Evolutionary conservation across 805 yeast genomes (phyloP), one percentile per base, ranked within the genome.

Genomic region (Metschnikowia vanudenii): DNA sequence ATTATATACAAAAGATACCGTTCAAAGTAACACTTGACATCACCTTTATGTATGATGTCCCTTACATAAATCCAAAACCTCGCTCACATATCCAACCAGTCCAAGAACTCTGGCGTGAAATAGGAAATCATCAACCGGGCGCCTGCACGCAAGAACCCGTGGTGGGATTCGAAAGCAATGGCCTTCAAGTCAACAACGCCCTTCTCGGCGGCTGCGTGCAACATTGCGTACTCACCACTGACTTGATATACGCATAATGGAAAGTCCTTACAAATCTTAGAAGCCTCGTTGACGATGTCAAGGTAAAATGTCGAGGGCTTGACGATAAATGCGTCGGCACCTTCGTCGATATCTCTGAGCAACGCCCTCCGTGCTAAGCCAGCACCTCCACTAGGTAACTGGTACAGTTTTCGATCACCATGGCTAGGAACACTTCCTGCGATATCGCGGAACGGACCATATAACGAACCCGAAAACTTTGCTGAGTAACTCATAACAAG

Each of bases 361-460:
- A 94, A 71, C 1, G 99, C 99, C 52, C 99, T 75, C 59, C 95
- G 85, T 9, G 98, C 99, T 47, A 94, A 75, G 0, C 99, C 99
- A 39, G 87, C 79, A 20, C 96, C 97, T 16, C 90, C 95, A 3
- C 91, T 78, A 9, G 99, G 99, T 49, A 94, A 76, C 71, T 94
- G 99, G 67, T 94, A 94, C 53, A 88, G 80, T 64, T 84, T 87
- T 64, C 99, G 81, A 67, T 94, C 97, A 45, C 99, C 99, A 49
- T 80, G 76, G 17, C 88, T 78, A 9, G 99, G 98, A 3, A 84
- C 75, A 43, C 96, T 85, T 31, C 95, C 94, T 3, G 98, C 99
- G 37, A 97, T 97, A 58, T 94, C 99, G 65, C 99, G 79, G 75
- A 94, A 94, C 4, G 99, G 99, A 1, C 99, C 99, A 64, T 94